Base-by-base conservation (phyloP, 768 basidiomycete genomes). In the Boletus bicolor region DNA sequence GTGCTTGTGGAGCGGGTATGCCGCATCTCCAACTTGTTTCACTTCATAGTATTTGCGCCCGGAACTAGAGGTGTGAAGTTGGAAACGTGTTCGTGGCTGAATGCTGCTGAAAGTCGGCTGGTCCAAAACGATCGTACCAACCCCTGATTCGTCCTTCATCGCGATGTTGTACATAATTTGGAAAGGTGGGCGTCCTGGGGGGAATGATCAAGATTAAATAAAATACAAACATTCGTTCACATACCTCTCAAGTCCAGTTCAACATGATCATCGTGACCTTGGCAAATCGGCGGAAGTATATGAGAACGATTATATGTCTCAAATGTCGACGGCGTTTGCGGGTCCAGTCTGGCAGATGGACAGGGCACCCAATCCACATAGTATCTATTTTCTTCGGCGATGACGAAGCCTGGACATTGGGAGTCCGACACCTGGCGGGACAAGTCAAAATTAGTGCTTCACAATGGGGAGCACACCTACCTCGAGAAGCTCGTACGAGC, bases 1-100 rank as follows among this genome's bases (percentile, higher is more conserved):
- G 74, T 82, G 83, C 58, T 87, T 82, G 19, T 83, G 79, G 26
- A 93, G 79, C 11, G 90, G 89, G 69, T 95, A 95, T 7, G 89
- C 85, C 0, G 84, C 77, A 67, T 98, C 95, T 5, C 89, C 91
- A 32, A 97, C 82, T 65, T 90, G 89, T 60, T 91, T 86, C 58
- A 98, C 87, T 68, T 94, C 91, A 64, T 97, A 98, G 66, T 86
- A 91, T 67, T 93, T 86, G 45, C 85, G 81, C 7, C 93, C 93
- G 12, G 91, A 78, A 21, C 80, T 81, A 0, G 84, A 81, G 0
- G 91, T 93, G 53, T 85, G 88, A 19, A 94, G 76, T 58, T 92
- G 89, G 75, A 94, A 88, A 44, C 89, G 82, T 4, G 89, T 87
- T 41, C 81, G 81, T 10, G 83, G 78, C 61, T 92, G 90, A 39